Percentiles rank a stretch among this genome's conserved stretches.
Conservation (phyloP, 2,329 filamentous ascomycete genomes). For the Aspergillus japonicus region DNA sequence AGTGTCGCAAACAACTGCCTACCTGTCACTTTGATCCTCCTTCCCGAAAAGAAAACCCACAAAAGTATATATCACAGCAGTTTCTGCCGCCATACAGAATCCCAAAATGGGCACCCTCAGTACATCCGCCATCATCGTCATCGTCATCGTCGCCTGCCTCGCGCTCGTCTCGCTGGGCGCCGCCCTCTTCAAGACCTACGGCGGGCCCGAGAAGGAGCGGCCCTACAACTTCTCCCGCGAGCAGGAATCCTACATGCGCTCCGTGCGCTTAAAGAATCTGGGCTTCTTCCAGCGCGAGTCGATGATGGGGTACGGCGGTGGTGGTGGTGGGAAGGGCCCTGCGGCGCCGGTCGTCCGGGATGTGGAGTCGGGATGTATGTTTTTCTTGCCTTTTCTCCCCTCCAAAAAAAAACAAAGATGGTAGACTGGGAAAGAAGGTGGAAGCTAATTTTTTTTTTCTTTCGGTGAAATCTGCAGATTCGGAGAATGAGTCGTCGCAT, state of each 20-base stretch:
- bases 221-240: constrained; percentile 25
- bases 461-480: neutral
- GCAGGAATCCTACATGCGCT: constrained; percentile 34
- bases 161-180: constrained; percentile 30
- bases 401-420: too few species aligned
- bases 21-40: too few species aligned
- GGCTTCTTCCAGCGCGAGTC: constrained; percentile 25
- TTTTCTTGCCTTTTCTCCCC: too few species aligned
- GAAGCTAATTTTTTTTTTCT: neutral
- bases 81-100: too few species aligned
- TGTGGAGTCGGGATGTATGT: constrained; percentile 12
- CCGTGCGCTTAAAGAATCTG: constrained; percentile 29
- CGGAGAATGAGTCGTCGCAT: constrained; percentile 5
- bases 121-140: constrained; percentile 29
- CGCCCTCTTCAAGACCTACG: constrained; percentile 27
- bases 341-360: constrained; percentile 4
- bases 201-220: constrained; percentile 21
- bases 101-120: constrained; percentile 22
- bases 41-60: too few species aligned
- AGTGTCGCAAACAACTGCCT: too few species aligned
- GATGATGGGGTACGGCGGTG: neutral
- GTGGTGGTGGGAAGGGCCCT: neutral
- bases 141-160: constrained; percentile 35
- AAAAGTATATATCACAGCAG: too few species aligned
- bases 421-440: too few species aligned